These are phyloP conservation scores for Capsicum chinense DNA, from an alignment of 257 asterid species.

Conservation along the genomic window DNA sequence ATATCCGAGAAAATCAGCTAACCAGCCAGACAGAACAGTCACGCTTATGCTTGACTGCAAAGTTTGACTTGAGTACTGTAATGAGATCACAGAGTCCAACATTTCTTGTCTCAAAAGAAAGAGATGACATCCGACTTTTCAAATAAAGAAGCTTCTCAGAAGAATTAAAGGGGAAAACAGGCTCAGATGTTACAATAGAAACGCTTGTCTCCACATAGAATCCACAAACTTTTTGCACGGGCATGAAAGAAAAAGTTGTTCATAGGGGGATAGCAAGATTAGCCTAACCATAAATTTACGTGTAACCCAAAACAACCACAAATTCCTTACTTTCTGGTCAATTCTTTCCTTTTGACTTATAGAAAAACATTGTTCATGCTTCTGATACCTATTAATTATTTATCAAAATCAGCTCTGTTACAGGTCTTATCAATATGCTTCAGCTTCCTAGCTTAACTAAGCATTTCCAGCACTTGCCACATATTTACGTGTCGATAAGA, in stretches of 20 bases:
- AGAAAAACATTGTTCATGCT: background rate
- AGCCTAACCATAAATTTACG: background rate
- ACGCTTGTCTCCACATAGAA: background rate
- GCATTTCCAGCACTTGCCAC: constrained; percentile 9
- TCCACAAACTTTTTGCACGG: background rate
- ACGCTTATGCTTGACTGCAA: background rate
- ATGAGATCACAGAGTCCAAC: constrained; percentile 10
- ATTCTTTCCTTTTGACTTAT: background rate
- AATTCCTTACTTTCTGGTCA: constrained; percentile 7
- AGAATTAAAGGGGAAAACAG: background rate
- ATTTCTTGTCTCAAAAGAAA: background rate
- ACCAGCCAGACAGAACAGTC: constrained; percentile 11
- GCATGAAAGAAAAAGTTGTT: background rate
- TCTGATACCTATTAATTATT: background rate
- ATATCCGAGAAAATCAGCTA: background rate
- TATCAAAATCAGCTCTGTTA: background rate
- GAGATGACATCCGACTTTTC: background rate
- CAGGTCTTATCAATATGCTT: background rate
- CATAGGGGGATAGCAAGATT: background rate
- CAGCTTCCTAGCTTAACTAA: background rate
- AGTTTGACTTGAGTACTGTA: constrained; percentile 1
- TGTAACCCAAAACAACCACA: constrained; percentile 9
- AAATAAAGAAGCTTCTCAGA: background rate
- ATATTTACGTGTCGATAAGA: background rate
- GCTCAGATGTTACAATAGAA: background rate